A percentile compares a stretch with the other conserved stretches of the same genome.
Evolutionary conservation across 2,329 filamentous ascomycete genomes (phyloP).

Genomic region (Aspergillus viridinutans): DNA sequence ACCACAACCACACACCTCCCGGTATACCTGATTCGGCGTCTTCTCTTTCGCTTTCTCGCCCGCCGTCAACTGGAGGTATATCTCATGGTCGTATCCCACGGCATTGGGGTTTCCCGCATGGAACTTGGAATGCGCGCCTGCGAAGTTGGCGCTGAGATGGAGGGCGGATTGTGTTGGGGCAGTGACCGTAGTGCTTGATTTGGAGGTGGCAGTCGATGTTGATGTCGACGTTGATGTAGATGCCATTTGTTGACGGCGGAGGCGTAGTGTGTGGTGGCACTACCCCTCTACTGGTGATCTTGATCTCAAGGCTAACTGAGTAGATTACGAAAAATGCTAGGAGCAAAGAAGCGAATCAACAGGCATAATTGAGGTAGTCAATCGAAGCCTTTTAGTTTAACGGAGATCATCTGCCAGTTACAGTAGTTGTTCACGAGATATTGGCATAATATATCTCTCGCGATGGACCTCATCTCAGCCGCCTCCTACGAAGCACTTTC

Average conservation of each 20-base stretch:
- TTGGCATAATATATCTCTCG: background rate
- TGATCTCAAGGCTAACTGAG: background rate
- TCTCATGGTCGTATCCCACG: constrained; percentile 30
- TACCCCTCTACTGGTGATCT: background rate
- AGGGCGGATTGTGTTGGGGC: constrained; percentile 47
- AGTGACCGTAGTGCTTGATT: constrained; percentile 18
- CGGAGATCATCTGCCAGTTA: background rate
- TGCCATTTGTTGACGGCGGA: background rate
- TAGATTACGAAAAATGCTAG: background rate
- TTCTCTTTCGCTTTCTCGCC: constrained; percentile 17
- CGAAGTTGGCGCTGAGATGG: constrained; percentile 46
- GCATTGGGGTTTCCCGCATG: constrained; percentile 3
- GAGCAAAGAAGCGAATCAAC: background rate
- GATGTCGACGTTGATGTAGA: background rate
- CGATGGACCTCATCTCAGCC: background rate
- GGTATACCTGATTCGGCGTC: constrained; percentile 29
- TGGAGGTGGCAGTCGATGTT: background rate
- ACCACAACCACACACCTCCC: constrained; percentile 21
- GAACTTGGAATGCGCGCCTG: constrained; percentile 9
- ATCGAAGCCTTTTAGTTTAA: background rate
- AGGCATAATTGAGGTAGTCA: background rate
- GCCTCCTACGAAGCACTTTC: background rate
- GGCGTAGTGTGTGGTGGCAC: background rate
- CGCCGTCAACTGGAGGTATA: constrained; percentile 26
- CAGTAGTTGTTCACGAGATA: background rate